Conservation (phyloP, 1,284 basidiomycete genomes). For the Mycosarcoma mackinlayi region DNA sequence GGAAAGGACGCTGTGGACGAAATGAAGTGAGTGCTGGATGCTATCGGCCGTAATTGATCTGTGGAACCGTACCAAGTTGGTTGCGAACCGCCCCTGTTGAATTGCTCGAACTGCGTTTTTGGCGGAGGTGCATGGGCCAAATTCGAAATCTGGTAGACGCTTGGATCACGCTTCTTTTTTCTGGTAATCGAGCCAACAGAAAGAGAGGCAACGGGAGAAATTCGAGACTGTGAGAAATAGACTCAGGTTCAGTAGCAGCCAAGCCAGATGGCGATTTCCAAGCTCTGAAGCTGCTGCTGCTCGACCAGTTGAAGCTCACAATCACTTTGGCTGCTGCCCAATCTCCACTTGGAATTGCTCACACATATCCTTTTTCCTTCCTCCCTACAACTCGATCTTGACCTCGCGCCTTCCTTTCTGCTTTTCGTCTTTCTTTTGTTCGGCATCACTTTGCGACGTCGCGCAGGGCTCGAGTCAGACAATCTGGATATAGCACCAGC, state of each 20-base stretch:
- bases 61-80: too few relatives aligned
- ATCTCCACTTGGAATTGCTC: background rate
- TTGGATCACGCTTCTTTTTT: constrained; percentile 14
- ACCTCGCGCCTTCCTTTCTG: background rate
- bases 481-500: too few relatives aligned
- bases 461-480: too few relatives aligned
- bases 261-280: background rate
- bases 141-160: constrained; percentile 2
- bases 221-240: too few relatives aligned
- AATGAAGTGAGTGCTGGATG: background rate
- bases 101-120: constrained; percentile 1
- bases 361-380: background rate
- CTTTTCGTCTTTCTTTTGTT: too few relatives aligned
- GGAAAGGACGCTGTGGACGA: too few relatives aligned
- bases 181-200: constrained; percentile 1
- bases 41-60: constrained; percentile 17
- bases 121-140: constrained; percentile 11
- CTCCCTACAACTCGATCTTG: too few relatives aligned
- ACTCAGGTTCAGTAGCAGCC: background rate
- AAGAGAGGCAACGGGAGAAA: background rate
- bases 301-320: too few relatives aligned
- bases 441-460: too few relatives aligned
- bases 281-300: too few relatives aligned
- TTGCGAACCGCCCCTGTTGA: constrained; percentile 20
- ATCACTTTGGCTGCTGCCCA: background rate